These are phyloP conservation scores for Trichophyton mentagrophytes DNA, from an alignment of 2,329 filamentous ascomycete genomes.

Conservation along the genomic window DNA sequence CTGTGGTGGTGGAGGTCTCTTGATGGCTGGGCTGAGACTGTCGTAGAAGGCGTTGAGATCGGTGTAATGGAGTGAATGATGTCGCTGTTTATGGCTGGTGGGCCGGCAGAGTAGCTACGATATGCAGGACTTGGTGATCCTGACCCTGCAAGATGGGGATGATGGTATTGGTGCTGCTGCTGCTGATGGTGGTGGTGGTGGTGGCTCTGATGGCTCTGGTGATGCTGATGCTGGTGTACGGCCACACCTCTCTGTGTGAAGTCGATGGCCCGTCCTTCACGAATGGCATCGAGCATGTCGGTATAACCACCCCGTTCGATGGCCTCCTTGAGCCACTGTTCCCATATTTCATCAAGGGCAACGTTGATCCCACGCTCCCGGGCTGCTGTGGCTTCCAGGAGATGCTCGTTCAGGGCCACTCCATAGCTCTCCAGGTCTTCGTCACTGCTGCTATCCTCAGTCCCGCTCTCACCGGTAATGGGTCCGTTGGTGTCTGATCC, in stretches of 20 bases:
- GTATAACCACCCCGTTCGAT: constrained; percentile 37
- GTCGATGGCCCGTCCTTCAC: constrained; percentile 23
- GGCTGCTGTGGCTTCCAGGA: constrained; percentile 41
- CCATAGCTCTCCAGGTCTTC: constrained; percentile 40
- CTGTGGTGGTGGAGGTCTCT: constrained; percentile 3
- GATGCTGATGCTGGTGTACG: background rate
- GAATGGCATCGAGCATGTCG: constrained; percentile 30
- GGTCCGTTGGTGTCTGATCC: constrained; percentile 14
- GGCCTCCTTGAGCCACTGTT: constrained; percentile 47
- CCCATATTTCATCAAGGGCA: constrained; percentile 38
- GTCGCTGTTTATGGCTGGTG: background rate
- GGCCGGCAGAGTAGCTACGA: background rate
- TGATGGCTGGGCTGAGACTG: background rate
- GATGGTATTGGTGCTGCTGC: background rate
- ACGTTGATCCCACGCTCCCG: constrained; percentile 38
- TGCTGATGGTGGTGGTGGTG: background rate
- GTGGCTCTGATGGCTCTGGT: background rate
- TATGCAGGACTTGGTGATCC: background rate
- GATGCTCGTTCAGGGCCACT: constrained; percentile 39
- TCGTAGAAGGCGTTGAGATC: background rate
- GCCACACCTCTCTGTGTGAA: constrained; percentile 5
- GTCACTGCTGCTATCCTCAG: constrained; percentile 29
- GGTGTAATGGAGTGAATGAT: background rate
- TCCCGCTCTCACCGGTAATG: background rate
- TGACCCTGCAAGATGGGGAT: background rate